Base-by-base conservation (phyloP, 805 yeast species). In the Wickerhamomyces rabaulensis region DNA sequence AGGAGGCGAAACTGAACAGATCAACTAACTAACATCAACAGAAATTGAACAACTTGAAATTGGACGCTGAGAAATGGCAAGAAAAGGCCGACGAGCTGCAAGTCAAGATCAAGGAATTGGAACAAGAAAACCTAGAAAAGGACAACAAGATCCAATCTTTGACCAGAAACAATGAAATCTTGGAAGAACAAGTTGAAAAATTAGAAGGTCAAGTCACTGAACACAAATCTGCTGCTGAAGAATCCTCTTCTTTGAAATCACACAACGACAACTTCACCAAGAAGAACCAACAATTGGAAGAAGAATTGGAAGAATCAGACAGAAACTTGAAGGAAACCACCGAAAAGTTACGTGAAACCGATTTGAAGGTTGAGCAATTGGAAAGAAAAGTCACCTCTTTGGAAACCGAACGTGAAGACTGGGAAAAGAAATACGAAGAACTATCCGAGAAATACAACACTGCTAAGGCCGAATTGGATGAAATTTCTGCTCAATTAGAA, bases 21-120 rank as follows among this genome's bases (percentile, higher is more conserved):
- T 10, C 9, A 23, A n/a, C 17, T 19, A 17, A 23, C 15, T 20
- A 36, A 22, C 27, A 25, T 9, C 5, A 10, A 8, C 43, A 87
- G 95, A 90, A 89, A 80, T 75, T 90, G 74, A 84, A 75, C 77
- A 82, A 82, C 71, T 82, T 94, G 69, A 91, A 92, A 73, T 76
- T 87, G 62, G 98, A 94, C 67, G 92, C 96, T 57, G 99, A 94
- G 75, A 76, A 84, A 61, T 95, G 99, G 89, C 97, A 92, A 75
- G 97, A 89, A 68, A 88, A 90, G 76, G 84, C 94, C 51, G 99
- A 94, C 64, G 96, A 87, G 61, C 79, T 87, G 61, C 71, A 82
- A 51, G 81, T 76, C 53, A 83, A 82, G 67, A 81, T 87, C 73
- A 94, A 91, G 78, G 84, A 77, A 64, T 77, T 92, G 68, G 98